These are phyloP conservation scores for Cardamine occulta DNA, from an alignment of 345 rosid genomes.

Conservation along the genomic window DNA sequence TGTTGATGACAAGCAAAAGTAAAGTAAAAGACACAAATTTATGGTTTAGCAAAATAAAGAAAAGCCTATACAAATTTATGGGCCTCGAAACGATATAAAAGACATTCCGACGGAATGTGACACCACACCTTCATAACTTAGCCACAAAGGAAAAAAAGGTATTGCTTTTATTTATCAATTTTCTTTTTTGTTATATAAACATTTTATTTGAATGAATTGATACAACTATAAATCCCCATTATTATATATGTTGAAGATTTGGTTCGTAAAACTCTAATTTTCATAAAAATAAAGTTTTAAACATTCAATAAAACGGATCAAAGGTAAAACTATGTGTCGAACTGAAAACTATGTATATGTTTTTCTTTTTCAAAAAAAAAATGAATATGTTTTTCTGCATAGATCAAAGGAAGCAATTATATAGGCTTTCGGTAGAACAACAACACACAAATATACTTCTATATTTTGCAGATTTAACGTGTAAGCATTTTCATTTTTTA, in stretches of 20 bases:
- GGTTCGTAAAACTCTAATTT: background rate
- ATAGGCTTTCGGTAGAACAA: background rate
- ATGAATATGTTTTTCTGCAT: background rate
- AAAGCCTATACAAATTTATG: background rate
- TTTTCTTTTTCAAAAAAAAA: too few species aligned
- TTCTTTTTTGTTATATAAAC: background rate
- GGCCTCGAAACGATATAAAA: constrained; percentile 35
- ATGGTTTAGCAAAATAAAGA: background rate
- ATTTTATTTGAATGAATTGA: background rate
- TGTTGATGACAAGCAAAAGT: constrained; percentile 30
- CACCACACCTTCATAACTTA: constrained; percentile 42
- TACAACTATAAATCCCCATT: background rate
- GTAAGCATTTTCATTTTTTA: background rate
- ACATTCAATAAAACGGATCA: background rate
- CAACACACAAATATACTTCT: background rate
- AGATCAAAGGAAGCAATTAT: background rate
- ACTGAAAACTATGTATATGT: background rate
- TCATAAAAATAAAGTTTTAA: background rate
- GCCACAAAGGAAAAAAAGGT: constrained; percentile 40
- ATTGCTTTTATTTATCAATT: constrained; percentile 17
- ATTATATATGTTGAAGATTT: background rate
- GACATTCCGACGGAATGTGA: constrained; percentile 41
- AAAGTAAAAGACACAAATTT: constrained; percentile 18
- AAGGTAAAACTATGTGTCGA: background rate
- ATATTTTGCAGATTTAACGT: background rate